Evolutionary conservation across 441 rosid genomes (phyloP), one percentile per base, ranked within the genome.

Genomic region (Populus hybrid): DNA sequence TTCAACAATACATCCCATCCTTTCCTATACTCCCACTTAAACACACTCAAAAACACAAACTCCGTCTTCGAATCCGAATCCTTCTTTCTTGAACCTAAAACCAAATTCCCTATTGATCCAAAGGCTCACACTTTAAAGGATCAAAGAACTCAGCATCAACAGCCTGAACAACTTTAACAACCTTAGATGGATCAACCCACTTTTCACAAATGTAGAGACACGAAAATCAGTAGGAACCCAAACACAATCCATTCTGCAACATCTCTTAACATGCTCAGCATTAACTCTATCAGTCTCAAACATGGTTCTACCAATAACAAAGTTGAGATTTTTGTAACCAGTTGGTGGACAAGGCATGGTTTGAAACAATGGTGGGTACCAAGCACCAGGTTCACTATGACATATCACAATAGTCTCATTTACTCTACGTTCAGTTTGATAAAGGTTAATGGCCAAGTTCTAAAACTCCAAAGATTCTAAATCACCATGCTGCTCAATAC

Each of bases 211-310:
- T 18, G 95, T 83, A 36, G 91, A 86, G 23, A 91, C 89, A 74
- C 91, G 97, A 83, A 94, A 94, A 72, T 90, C 95, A 42, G 89
- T 90, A 72, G 98, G 98, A 86, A 93, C 95, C 98, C 97, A 93
- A 28, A 94, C 89, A 24, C 79, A 86, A 83, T 93, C 89, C 97
- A 94, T 91, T 31, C 74, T 71, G 71, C 91, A 93, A 72, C 97
- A 93, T 20, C 97, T 79, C 65, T 81, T 73, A 5, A 90, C 93
- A 64, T 94, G 97, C 68, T 82, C 82, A 21, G 16, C 71, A 85
- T 81, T 91, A 35, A 94, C 86, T 75, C 95, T 86, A 80, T 93
- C 92, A 69, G 94, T 93, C 85, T 94, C 98, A 73, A 94, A 94
- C 97, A 94, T 93, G 31, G 97, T 94, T 83, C 98, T 88, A 36